Evolutionary conservation across 2,329 filamentous ascomycete species (phyloP).

Genomic region (Monosporascus sp.): DNA sequence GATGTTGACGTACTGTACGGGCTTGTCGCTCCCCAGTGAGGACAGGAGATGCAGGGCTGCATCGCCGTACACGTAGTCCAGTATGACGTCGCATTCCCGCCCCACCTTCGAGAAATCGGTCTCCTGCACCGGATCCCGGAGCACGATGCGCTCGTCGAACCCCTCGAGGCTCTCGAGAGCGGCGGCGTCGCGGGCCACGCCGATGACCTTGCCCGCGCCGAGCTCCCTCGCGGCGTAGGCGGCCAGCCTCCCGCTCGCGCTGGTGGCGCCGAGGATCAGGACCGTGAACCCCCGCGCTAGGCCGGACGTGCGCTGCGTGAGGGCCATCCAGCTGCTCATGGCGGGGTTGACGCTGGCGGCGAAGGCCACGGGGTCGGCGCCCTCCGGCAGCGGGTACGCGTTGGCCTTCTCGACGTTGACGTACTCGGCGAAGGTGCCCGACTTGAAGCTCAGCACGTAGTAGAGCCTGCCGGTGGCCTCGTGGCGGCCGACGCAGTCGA

Average conservation of each 20-base stretch:
- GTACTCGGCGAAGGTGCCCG: constrained; percentile 41
- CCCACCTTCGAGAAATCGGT: constrained; percentile 38
- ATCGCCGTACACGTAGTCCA: constrained; percentile 54
- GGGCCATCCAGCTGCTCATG: constrained; percentile 54
- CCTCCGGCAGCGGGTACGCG: constrained; percentile 35
- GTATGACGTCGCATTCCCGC: constrained; percentile 47
- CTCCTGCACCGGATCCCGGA: constrained; percentile 34
- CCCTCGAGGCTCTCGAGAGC: constrained; percentile 33
- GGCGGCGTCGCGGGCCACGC: constrained; percentile 42
- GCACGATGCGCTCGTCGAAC: constrained; percentile 38
- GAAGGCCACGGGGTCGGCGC: constrained; percentile 42
- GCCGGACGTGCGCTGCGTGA: constrained; percentile 33
- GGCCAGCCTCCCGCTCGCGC: too few species aligned
- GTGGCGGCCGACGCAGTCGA: constrained; percentile 47
- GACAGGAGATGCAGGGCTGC: constrained; percentile 36
- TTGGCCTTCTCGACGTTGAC: constrained; percentile 40
- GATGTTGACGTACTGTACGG: constrained; percentile 47
- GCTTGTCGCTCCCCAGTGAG: constrained; percentile 34
- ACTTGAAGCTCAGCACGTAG: constrained; percentile 40
- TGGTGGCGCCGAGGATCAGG: constrained; percentile 49
- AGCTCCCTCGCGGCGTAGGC: too few species aligned
- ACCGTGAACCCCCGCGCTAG: constrained; percentile 40
- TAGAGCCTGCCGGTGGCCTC: constrained; percentile 41
- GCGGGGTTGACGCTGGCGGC: constrained; percentile 51
- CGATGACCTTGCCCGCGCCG: constrained; percentile 46